These are phyloP conservation scores for Cucumis melo DNA, from an alignment of 306 rosid species.

Conservation along the genomic window DNA sequence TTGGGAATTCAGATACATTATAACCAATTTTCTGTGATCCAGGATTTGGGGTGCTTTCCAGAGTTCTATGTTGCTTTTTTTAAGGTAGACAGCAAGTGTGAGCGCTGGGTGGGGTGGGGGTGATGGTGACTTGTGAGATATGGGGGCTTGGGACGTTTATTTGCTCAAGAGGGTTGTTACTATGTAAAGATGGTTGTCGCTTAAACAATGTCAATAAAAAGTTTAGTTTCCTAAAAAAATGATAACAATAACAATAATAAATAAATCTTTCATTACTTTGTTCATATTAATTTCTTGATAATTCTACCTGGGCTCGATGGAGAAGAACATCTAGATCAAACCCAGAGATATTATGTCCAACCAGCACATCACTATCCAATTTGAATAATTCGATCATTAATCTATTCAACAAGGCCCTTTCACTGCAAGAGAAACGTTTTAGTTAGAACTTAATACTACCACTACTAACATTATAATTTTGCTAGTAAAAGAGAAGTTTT, in stretches of 20 bases:
- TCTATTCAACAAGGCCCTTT: constrained; percentile 75
- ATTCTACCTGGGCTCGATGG: constrained; percentile 79
- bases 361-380: constrained; percentile 80
- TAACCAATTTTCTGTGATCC: neutral
- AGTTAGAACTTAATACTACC: neutral
- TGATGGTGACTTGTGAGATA: neutral
- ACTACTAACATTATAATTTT: neutral
- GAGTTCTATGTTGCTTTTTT: neutral
- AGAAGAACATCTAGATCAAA: constrained; percentile 90
- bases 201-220: neutral
- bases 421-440: constrained; percentile 46
- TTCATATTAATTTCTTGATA: neutral
- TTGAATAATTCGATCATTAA: constrained; percentile 71
- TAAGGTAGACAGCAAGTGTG: neutral
- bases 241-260: neutral
- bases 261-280: neutral
- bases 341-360: constrained; percentile 95
- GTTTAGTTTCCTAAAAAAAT: neutral
- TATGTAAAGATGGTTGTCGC: neutral
- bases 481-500: neutral
- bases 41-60: neutral
- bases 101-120: neutral
- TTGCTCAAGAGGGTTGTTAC: neutral
- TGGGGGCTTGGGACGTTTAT: neutral
- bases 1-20: neutral